phyloP scores from a whole-genome alignment of 139 green algal species.

The Choricystis sp. region DNA sequence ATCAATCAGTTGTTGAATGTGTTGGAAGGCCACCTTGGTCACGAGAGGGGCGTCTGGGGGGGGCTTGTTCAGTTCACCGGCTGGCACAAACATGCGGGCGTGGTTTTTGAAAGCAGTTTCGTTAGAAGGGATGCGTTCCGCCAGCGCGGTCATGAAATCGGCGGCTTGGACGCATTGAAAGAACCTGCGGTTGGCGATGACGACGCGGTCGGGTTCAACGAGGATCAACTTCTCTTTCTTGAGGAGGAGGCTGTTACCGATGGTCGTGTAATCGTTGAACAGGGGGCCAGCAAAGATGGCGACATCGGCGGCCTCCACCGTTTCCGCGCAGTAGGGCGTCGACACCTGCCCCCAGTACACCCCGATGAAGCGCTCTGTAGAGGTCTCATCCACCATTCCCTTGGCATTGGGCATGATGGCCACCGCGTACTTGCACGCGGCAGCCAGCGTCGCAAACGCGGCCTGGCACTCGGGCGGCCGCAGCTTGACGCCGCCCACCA shows the following conservation, averaged over 20 bases:
- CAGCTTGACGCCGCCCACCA: constrained; percentile 31
- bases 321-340: constrained; percentile 29
- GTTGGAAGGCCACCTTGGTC: constrained; percentile 39
- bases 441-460: constrained; percentile 8
- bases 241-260: constrained; percentile 51
- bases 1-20: constrained; percentile 44
- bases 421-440: constrained; percentile 22
- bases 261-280: constrained; percentile 58
- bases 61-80: background rate
- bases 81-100: background rate
- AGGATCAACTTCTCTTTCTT: constrained; percentile 33
- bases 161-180: constrained; percentile 52
- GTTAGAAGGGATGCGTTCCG: constrained; percentile 20
- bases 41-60: constrained; percentile 11
- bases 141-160: constrained; percentile 39
- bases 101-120: constrained; percentile 2
- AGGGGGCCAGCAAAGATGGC: constrained; percentile 22
- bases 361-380: constrained; percentile 49
- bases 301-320: constrained; percentile 42
- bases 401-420: constrained; percentile 57
- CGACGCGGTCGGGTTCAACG: constrained; percentile 10
- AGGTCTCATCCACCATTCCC: constrained; percentile 50
- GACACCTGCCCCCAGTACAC: constrained; percentile 40
- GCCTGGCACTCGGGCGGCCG: constrained; percentile 5
- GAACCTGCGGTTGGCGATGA: constrained; percentile 8